Evolutionary conservation across 2,329 filamentous ascomycete genomes (phyloP), one percentile per base, ranked within the genome.

Genomic region (Exserohilum rostratum): DNA sequence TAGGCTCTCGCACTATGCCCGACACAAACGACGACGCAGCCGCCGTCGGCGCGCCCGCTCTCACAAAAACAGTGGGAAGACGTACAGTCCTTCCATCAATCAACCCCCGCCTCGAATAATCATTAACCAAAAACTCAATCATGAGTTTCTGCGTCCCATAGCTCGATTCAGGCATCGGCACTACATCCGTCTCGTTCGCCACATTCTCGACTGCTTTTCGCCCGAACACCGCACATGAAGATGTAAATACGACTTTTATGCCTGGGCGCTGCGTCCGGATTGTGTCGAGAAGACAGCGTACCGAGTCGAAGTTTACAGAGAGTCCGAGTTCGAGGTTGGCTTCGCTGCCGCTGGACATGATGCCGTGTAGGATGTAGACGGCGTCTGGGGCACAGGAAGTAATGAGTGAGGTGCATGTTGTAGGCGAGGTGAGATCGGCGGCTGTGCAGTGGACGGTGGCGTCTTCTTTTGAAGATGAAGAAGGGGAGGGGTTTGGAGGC

Each of bases 301-400:
- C 83, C 35, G 82, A 83, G 60, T 87, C 82, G 44, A 88, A 78
- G 69, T 88, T 88, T 46, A 87, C 85, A 35, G 76, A 77, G 57
- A 86, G 77, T 2, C 84, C 85, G 1, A 86, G 76, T 46, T 84
- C 82, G 58, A 83, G 85, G 72, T 87, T 80, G 37, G 83, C 82
- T 72, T 88, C 85, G 13, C 84, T 83, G 5, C 84, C 85, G 11
- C 82, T 82, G 0, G 85, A 87, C 86, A 88, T 88, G 77, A 88
- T 86, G 58, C 86, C 86, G 71, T 88, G 86, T 69, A 88, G 84
- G 63, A 86, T 77, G 73, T 85, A 88, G 12, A 74, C 63, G 3
- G 66, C 71, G 63, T 73, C 71, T 6, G 71, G 71, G n/a, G 22
- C 22, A 5, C 53, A 46, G 42, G 62, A 61, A 12, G 64, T 61